These are phyloP conservation scores for Phytomonas sp. DNA, from an alignment of 208 protist genomes.

Conservation along the genomic window DNA sequence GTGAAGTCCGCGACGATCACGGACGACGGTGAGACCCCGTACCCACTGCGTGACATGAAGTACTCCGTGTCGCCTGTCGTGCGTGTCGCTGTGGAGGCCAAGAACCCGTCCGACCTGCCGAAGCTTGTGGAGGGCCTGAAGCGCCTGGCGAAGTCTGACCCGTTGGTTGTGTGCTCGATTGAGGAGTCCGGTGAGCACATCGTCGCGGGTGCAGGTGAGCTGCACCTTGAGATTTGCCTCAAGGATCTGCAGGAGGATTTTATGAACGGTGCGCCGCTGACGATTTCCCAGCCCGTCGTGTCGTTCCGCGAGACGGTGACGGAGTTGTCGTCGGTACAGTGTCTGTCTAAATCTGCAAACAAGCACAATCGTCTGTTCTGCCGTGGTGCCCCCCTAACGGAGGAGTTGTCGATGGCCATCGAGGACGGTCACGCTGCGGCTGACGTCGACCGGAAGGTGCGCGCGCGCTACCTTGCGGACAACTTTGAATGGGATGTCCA, in stretches of 20 bases:
- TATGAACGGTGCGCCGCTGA: conserved; percentile 91
- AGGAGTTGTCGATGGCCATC: conserved; percentile 92
- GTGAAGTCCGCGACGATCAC: conserved; percentile 98
- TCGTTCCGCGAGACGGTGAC: conserved; percentile 98
- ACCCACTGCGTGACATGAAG: conserved; percentile 94
- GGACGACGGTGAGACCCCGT: conserved; percentile 51
- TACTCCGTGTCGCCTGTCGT: conserved; percentile 99
- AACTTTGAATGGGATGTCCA: conserved; percentile 89
- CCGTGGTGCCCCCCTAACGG: conserved; percentile 87
- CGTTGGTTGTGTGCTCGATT: conserved; percentile 90
- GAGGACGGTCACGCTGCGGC: conserved; percentile 85
- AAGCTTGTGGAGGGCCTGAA: conserved; percentile 98
- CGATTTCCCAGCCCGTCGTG: conserved; percentile 95
- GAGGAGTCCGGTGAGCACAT: conserved; percentile 98
- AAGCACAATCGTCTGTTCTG: conserved; percentile 99
- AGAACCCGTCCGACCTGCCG: conserved; percentile 95
- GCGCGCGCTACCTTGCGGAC: conserved; percentile 86
- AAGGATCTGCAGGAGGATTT: conserved; percentile 99
- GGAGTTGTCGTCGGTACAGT: conserved; percentile 91
- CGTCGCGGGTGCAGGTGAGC: conserved; percentile 98
- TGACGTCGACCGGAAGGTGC: conserved; percentile 88
- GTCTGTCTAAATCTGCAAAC: conserved; percentile 89
- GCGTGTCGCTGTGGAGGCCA: conserved; percentile 96
- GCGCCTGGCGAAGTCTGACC: conserved; percentile 96
- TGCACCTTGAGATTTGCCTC: conserved; percentile 99